These are phyloP conservation scores for Fraxinus excelsior DNA, from an alignment of 257 asterid genomes.

Conservation along the genomic window DNA sequence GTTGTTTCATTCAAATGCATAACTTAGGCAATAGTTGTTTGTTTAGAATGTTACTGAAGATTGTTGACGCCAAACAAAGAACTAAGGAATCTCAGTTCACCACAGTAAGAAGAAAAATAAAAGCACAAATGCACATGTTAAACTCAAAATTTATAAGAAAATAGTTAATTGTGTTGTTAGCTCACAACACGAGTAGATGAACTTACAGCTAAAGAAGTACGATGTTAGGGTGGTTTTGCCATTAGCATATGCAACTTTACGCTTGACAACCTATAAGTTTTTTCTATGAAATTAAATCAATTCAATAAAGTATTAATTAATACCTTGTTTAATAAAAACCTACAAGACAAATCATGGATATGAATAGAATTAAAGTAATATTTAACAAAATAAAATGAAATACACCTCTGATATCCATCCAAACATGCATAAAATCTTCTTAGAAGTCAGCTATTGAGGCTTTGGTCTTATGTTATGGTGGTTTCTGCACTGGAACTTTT, in stretches of 20 bases:
- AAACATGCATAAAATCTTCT: no score
- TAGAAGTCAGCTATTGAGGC: no score
- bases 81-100: background rate
- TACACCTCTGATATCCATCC: no score
- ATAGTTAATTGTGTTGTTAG: background rate
- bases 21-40: background rate
- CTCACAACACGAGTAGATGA: background rate
- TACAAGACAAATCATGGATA: no score
- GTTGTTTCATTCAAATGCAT: background rate
- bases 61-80: background rate
- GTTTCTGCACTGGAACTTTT: background rate
- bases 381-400: no score
- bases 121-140: background rate
- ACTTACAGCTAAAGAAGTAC: background rate
- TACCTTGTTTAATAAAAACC: no score
- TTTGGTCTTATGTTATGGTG: background rate
- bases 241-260: no score
- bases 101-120: background rate
- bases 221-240: background rate
- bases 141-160: slow-evolving; percentile 5
- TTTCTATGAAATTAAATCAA: no score
- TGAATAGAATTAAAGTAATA: no score
- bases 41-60: background rate
- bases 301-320: no score
- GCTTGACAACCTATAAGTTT: no score